Evolutionary conservation across 106 monocot genomes (phyloP), one percentile per base, ranked within the genome.

Genomic region (Dioscorea zingiberensis): DNA sequence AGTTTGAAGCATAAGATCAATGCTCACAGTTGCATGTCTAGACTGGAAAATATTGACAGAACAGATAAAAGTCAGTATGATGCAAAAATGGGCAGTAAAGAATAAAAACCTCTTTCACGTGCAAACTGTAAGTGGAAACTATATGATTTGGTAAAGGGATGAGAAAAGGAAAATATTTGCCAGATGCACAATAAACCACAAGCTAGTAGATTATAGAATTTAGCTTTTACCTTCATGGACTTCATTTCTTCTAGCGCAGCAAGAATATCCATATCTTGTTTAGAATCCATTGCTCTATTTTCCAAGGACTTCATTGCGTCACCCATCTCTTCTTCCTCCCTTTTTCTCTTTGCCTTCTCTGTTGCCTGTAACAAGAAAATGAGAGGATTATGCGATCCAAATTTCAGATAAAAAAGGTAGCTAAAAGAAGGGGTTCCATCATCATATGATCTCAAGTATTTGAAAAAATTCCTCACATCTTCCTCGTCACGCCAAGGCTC

Each of bases 181-280:
- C 6, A 38, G 38, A 38, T 38, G 38, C 38, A 38, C 38, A 38
- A 38, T 10, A 38, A 38, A 6, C 38, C 38, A 38, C 38, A 38
- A 38, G 4, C 3, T 6, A 38, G 38, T 10, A 38, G 38, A 38
- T 38, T 8, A 38, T 10, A 38, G 38, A 51, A 51, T 51, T 21
- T 2, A 48, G 38, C 7, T 16, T 15, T 4, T 72, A 88, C 95
- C 91, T 83, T 91, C 95, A 95, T 87, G 47, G 95, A 95, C 58
- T 76, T 85, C 91, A 91, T 95, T 75, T 95, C 95, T 74, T 95
- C 95, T 27, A 95, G 71, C 54, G 91, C 83, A 56, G 91, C 81
- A 72, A 95, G 85, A 27, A 91, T 95, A 63, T 91, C 95, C 95
- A 95, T 95, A 54, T 95, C 95, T 46, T 79, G 69, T 74, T 95